A percentile compares a stretch with the other conserved stretches of the same genome.
Conservation (phyloP, 2,329 filamentous ascomycete genomes). For the Aureobasidium sp. region DNA sequence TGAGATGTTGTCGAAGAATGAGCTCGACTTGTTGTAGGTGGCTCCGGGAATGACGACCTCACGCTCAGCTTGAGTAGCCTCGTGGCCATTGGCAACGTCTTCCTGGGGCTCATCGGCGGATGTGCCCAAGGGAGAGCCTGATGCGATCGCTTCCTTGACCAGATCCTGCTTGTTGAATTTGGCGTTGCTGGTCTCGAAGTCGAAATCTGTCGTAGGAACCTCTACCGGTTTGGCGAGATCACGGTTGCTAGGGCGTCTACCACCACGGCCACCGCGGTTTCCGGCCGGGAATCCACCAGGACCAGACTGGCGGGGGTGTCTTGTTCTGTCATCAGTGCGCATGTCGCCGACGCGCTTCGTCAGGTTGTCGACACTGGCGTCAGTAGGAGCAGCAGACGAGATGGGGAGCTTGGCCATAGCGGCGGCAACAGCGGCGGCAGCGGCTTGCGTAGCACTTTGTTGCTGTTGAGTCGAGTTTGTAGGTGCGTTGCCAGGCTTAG, state of each 20-base stretch:
- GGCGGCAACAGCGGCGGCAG: conserved; percentile 69
- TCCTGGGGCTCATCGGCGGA: conserved; percentile 36
- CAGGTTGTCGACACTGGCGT: conserved; percentile 52
- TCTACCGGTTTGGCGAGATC: conserved; percentile 57
- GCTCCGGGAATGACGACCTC: conserved; percentile 39
- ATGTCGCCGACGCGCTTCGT: conserved; percentile 71
- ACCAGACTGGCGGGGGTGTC: conserved; percentile 43
- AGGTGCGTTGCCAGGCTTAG: conserved; percentile 33
- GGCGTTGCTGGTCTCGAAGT: conserved; percentile 79
- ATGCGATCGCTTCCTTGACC: conserved; percentile 79
- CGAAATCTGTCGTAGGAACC: conserved; percentile 83
- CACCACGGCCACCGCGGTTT: conserved; percentile 37
- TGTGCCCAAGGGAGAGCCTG: conserved; percentile 58
- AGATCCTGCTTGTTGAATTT: conserved; percentile 86
- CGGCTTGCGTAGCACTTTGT: conserved; percentile 65
- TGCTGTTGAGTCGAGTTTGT: conserved; percentile 27
- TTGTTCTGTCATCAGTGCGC: conserved; percentile 54
- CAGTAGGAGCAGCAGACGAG: conserved; percentile 19
- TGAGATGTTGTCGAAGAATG: conserved; percentile 98
- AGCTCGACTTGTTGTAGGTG: conserved; percentile 75
- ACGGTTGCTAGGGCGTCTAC: conserved; percentile 25
- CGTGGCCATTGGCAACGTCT: conserved; percentile 31
- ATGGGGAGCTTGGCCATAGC: conserved; percentile 65
- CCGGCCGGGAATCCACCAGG: conserved; percentile 34
- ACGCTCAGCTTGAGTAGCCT: conserved; percentile 30